A percentile compares a stretch with the other conserved stretches of the same genome.
These are phyloP conservation scores for Sorghum bicolor DNA, from an alignment of 176 grass and related monocot genomes.

Conservation along the genomic window Sorghum_bicolor_NCBIv3 NC_012879.2:59043001-59043500, in stretches of 20 bases:
- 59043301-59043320: conserved; percentile 17
- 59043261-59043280: conserved; percentile 17
- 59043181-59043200: conserved; percentile 66
- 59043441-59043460: not conserved
- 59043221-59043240: conserved; percentile 45
- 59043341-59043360: conserved; percentile 91
- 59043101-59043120: conserved; percentile 61
- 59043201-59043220: conserved; percentile 65
- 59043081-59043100: conserved; percentile 42
- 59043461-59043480: not conserved
- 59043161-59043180: conserved; percentile 95
- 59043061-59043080: conserved; percentile 66
- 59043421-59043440: not conserved
- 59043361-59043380: conserved; percentile 95
- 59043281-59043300: not conserved
- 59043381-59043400: conserved; percentile 99
- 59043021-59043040: conserved; percentile 66
- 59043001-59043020: conserved; percentile 73
- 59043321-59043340: conserved; percentile 86
- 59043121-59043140: conserved; percentile 77
- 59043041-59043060: conserved; percentile 49
- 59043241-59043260: conserved; percentile 3
- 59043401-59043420: conserved; percentile 57
- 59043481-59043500: not conserved
- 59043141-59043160: conserved; percentile 81